Evolutionary conservation across 2,329 filamentous ascomycete species (phyloP).

Genomic region (Colletotrichum incanum): DNA sequence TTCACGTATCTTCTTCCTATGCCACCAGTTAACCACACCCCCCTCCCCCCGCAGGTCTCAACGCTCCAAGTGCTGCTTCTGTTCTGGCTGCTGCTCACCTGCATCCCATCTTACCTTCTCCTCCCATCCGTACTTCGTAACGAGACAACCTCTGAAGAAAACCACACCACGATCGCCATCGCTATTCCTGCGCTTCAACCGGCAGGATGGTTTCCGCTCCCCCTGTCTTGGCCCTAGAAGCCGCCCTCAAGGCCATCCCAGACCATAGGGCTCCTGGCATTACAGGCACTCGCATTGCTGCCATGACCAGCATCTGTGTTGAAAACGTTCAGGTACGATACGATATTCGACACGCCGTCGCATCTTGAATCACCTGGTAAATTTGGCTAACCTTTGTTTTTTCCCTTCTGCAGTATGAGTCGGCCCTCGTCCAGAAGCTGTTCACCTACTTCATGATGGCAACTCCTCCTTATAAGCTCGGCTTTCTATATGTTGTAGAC

Average conservation of each 20-base stretch:
- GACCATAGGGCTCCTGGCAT: conserved; percentile 93
- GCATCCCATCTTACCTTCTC: conserved; percentile 12
- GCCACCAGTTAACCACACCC: conserved; percentile 31
- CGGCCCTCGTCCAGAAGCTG: conserved; percentile 94
- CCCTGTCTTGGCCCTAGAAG: conserved; percentile 87
- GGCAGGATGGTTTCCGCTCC: conserved; percentile 78
- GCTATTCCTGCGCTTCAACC: conserved; percentile 18
- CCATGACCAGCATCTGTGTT: conserved; percentile 89
- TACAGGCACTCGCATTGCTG: conserved; percentile 90
- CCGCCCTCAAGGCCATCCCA: conserved; percentile 91
- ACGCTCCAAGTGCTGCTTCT: conserved; percentile 9
- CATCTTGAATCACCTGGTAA: conserved; percentile 18
- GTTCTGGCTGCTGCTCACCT: conserved; percentile 22
- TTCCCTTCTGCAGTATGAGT: conserved; percentile 80
- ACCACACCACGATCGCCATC: conserved; percentile 18
- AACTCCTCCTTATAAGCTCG: conserved; percentile 95
- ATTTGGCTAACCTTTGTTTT: conserved; percentile 48
- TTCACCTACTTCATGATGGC: conserved; percentile 98
- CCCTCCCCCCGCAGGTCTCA: conserved; percentile 2
- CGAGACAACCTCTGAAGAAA: conserved; percentile 6
- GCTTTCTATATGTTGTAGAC: conserved; percentile 99
- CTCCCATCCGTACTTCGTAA: conserved; percentile 26
- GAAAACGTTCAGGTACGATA: conserved; percentile 90
- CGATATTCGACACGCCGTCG: conserved; percentile 50
- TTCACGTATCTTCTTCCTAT: conserved; percentile 25